phyloP scores from a whole-genome alignment of 1,284 basidiomycete genomes.

The Megacollybia platyphylla region DNA sequence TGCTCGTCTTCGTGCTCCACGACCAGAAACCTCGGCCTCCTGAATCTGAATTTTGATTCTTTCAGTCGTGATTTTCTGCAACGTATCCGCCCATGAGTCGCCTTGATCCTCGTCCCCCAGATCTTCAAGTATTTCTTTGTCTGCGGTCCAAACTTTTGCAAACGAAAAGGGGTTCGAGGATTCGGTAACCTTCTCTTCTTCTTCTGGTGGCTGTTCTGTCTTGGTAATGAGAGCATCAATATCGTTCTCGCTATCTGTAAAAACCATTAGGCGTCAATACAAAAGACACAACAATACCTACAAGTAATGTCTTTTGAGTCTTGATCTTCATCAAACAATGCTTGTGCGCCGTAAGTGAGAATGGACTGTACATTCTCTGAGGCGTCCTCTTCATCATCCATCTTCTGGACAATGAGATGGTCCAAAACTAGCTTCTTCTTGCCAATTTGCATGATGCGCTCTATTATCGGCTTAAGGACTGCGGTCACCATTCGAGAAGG shows the following conservation, averaged over 20 bases:
- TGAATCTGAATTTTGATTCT: constrained; percentile 28
- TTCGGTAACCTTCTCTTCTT: constrained; percentile 30
- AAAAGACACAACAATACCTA: constrained; percentile 19
- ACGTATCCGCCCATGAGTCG: constrained; percentile 69
- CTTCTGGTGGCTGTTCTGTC: constrained; percentile 63
- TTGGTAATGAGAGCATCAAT: constrained; percentile 76
- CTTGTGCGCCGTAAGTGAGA: constrained; percentile 72
- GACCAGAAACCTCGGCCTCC: constrained; percentile 42
- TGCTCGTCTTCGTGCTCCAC: constrained; percentile 59
- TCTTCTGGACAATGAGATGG: constrained; percentile 87
- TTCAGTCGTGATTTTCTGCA: constrained; percentile 51
- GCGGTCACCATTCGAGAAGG: not conserved
- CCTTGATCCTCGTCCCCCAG: constrained; percentile 46
- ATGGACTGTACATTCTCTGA: constrained; percentile 71
- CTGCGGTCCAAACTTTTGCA: constrained; percentile 80
- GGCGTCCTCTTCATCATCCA: constrained; percentile 68
- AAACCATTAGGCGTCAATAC: constrained; percentile 3
- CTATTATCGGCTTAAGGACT: constrained; percentile 22
- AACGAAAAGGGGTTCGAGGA: constrained; percentile 57
- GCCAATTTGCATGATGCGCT: constrained; percentile 76
- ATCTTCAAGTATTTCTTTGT: constrained; percentile 58
- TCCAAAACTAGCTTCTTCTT: constrained; percentile 88
- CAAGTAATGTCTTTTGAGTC: constrained; percentile 57
- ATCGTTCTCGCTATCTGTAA: constrained; percentile 61
- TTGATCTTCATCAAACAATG: constrained; percentile 59